Evolutionary conservation across 1,284 basidiomycete species (phyloP).

Genomic region (Malassezia sp.): DNA sequence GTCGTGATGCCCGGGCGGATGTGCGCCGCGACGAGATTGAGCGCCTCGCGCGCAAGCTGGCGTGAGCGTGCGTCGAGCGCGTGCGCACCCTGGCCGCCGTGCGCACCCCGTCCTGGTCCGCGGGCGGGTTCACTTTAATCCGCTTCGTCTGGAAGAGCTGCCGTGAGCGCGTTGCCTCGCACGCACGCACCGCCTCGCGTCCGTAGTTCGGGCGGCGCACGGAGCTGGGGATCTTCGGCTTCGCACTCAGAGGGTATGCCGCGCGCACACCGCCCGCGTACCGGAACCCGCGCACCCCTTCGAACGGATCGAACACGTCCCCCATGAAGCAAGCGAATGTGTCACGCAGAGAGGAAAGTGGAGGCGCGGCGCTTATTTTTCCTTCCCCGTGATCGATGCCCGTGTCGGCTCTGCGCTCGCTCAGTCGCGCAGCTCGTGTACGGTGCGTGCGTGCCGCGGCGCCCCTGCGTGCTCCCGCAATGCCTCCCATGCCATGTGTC

Average conservation of each 20-base stretch:
- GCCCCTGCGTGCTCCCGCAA: too few relatives aligned
- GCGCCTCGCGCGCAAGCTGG: conserved; percentile 76
- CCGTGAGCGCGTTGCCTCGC: neutral
- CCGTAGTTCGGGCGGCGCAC: conserved; percentile 44
- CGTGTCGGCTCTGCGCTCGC: too few relatives aligned
- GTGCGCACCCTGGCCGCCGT: conserved; percentile 22
- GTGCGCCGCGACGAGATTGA: conserved; percentile 75
- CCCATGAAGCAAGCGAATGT: neutral
- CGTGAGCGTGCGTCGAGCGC: neutral
- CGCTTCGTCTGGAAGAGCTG: conserved; percentile 36
- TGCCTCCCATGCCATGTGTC: too few relatives aligned
- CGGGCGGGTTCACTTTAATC: conserved; percentile 34
- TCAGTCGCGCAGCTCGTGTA: too few relatives aligned
- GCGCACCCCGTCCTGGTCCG: conserved; percentile 39
- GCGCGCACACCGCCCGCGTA: conserved; percentile 37
- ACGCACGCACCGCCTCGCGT: conserved; percentile 39
- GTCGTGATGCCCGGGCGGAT: conserved; percentile 84
- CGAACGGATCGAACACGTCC: conserved; percentile 33
- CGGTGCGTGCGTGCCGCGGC: too few relatives aligned
- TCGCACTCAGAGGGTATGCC: conserved; percentile 38
- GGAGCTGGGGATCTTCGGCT: conserved; percentile 32
- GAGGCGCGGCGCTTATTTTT: too few relatives aligned
- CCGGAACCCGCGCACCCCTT: conserved; percentile 24
- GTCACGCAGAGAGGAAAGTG: too few relatives aligned
- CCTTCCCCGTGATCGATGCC: too few relatives aligned